Base-by-base conservation (phyloP, 805 yeast genomes). In the Candida pseudofarinosa region DNA sequence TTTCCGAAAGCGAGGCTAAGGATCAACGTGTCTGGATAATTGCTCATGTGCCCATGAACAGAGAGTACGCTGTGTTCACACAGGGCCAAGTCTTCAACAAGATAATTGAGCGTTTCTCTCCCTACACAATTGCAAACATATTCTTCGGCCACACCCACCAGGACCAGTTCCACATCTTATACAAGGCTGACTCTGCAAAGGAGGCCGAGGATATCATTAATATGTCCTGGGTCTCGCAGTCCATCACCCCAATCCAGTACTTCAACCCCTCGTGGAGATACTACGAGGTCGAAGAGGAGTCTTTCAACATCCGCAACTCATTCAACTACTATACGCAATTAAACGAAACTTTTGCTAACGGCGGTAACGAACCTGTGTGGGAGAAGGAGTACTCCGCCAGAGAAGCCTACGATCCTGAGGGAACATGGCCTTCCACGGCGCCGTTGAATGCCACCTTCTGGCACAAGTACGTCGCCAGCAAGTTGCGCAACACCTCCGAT, bases 231-330 rank as follows among this genome's bases (percentile, higher is more conserved):
- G 71, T 83, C 43, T 73, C 78, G 3, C 88, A 80, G 44, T 79
- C 87, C 0, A 76, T 83, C 33, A 81, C 88, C 5, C 86, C 88
- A 6, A 69, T 72, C 54, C 61, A 68, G 4, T 69, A 77, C 39
- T 71, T 75, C 50, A 83, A 83, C 58, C 90, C 90, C 4, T 73
- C 81, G 16, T 83, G 87, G 85, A 74, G 85, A 58, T 82, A 81
- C 62, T 84, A 83, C 53, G 80, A 79, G 50, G 81, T 83, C 40
- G 88, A 83, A 56, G 62, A 74, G 17, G 60, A 73, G 48, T 74
- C 85, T 4, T 81, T 80, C 63, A 76, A 76, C 48, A 67, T 83
- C 45, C 69, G 80, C 73, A 79, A 83, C 54, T 69, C 81, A 2
- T 71, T 59, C 62, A 81, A 80, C 53, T 80, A 71, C 62, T 81